These are phyloP conservation scores for Neospermospora avenae DNA, from an alignment of 2,329 filamentous ascomycete genomes.

Conservation along the genomic window DNA sequence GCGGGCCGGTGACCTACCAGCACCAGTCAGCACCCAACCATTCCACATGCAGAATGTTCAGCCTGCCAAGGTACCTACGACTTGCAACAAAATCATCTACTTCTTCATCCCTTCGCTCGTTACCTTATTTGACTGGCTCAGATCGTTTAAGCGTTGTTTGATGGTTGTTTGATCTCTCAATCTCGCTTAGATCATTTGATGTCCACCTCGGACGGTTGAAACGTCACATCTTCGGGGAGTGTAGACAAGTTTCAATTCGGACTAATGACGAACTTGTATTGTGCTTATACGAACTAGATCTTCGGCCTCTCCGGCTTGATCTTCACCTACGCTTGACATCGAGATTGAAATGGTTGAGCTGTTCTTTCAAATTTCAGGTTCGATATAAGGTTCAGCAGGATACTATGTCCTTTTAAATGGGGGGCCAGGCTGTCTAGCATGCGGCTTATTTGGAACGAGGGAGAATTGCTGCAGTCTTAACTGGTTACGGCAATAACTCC, in stretches of 20 bases:
- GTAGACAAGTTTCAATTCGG: not conserved
- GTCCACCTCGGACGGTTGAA: not conserved
- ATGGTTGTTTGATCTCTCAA: not conserved
- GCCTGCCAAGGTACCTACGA: not conserved
- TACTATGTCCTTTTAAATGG: no score
- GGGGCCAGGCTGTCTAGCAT: no score
- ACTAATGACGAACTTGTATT: no score
- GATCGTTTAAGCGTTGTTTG: constrained; percentile 1
- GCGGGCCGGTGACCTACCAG: not conserved
- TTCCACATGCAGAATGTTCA: not conserved
- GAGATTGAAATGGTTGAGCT: no score
- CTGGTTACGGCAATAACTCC: no score
- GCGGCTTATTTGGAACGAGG: no score
- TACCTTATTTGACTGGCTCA: not conserved
- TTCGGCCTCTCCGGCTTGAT: no score
- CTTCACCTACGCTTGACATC: no score
- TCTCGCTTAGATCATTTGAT: not conserved
- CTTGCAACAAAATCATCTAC: not conserved
- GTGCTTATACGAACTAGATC: no score
- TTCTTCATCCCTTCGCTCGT: not conserved
- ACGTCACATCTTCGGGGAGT: not conserved
- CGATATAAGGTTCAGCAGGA: no score
- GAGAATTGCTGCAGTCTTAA: no score
- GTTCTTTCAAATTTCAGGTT: no score
- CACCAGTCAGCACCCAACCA: not conserved